Percentiles rank a stretch among this genome's conserved stretches.
Evolutionary conservation across 1,284 basidiomycete species (phyloP).

Genomic region (Takashimella koratensis): DNA sequence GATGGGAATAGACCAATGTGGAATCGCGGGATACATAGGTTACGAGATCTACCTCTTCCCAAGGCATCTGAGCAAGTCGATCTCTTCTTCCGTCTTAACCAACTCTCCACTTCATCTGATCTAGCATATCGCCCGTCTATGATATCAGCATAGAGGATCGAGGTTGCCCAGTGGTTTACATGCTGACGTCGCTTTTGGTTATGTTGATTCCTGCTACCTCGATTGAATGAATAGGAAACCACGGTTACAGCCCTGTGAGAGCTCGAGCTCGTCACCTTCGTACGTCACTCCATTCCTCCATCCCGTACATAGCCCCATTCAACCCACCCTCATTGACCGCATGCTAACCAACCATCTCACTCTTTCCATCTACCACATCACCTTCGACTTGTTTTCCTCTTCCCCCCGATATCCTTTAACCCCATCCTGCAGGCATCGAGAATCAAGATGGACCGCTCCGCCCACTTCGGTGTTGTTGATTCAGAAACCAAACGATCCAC

Average conservation of each 20-base stretch:
- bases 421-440: constrained; percentile 20
- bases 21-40: not conserved
- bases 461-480: constrained; percentile 52
- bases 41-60: not conserved
- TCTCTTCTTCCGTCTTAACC: too few relatives aligned
- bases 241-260: not conserved
- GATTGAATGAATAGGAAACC: not conserved
- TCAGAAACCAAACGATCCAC: constrained; percentile 52
- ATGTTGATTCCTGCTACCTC: too few relatives aligned
- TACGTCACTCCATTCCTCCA: constrained; percentile 1
- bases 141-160: too few relatives aligned
- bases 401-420: not conserved
- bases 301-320: too few relatives aligned
- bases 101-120: too few relatives aligned
- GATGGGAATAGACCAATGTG: too few relatives aligned
- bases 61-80: not conserved
- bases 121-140: too few relatives aligned
- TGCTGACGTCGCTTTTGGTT: too few relatives aligned
- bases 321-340: too few relatives aligned
- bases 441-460: constrained; percentile 32
- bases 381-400: not conserved
- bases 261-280: constrained; percentile 11
- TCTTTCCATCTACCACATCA: not conserved
- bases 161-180: too few relatives aligned
- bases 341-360: not conserved